Evolutionary conservation across 331 rosid genomes (phyloP).

Genomic region (Acacia pycnantha): DNA sequence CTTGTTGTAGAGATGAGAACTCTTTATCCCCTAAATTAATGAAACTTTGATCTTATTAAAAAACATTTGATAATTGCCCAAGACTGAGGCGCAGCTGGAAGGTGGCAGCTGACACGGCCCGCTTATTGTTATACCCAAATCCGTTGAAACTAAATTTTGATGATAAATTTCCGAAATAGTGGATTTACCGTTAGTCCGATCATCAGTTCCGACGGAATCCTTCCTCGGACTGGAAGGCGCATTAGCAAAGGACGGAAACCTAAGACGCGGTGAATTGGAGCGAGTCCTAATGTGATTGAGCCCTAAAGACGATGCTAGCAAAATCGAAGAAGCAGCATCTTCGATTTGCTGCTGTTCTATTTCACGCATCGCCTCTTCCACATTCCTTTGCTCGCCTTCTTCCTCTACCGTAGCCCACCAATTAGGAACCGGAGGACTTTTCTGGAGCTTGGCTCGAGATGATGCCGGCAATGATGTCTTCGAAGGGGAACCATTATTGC

Average conservation of each 20-base stretch:
- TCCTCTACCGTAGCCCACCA: conserved; percentile 26
- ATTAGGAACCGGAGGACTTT: conserved; percentile 52
- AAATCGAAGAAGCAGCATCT: conserved; percentile 30
- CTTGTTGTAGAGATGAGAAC: too few relatives aligned
- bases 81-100: too few relatives aligned
- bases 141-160: conserved; percentile 8
- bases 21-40: too few relatives aligned
- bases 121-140: conserved; percentile 20
- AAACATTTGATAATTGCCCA: too few relatives aligned
- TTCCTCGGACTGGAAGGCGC: conserved; percentile 28
- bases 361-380: conserved; percentile 5
- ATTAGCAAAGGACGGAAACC: conserved; percentile 37
- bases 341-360: background rate
- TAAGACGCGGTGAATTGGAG: conserved; percentile 52
- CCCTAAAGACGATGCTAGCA: conserved; percentile 45
- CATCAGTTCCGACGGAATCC: conserved; percentile 9
- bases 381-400: background rate
- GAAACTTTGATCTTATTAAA: too few relatives aligned
- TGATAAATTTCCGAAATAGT: background rate
- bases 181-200: conserved; percentile 19
- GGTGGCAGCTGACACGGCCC: too few relatives aligned
- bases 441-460: conserved; percentile 44
- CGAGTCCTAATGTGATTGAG: conserved; percentile 65
- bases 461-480: conserved; percentile 1
- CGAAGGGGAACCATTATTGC: background rate